phyloP scores from a whole-genome alignment of 768 basidiomycete genomes.

The Leccinellum luteum region DNA sequence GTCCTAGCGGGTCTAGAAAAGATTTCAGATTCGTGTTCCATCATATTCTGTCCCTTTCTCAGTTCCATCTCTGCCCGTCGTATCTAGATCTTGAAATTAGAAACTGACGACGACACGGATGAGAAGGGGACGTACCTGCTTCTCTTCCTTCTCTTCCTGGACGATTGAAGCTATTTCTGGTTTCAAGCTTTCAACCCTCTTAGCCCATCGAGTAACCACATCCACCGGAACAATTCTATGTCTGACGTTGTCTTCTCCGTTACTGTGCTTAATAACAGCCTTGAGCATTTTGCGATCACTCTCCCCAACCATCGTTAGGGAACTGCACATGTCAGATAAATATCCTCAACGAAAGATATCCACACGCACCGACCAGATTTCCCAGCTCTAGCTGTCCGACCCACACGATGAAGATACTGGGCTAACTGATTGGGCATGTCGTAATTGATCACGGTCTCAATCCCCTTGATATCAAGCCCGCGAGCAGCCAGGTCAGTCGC shows the following conservation, averaged over 20 bases:
- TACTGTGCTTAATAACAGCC: conserved; percentile 87
- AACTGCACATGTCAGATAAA: conserved; percentile 44
- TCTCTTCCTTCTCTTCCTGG: conserved; percentile 94
- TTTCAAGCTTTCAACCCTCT: conserved; percentile 68
- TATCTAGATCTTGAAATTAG: conserved; percentile 45
- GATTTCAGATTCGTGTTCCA: conserved; percentile 91
- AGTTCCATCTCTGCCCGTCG: conserved; percentile 95
- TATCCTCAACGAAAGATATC: not conserved
- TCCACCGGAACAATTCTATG: conserved; percentile 87
- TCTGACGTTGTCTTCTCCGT: conserved; percentile 74
- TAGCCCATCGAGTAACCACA: conserved; percentile 64
- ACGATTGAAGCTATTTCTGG: conserved; percentile 77
- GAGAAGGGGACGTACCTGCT: conserved; percentile 54
- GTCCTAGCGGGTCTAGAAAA: conserved; percentile 90
- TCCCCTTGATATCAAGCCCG: conserved; percentile 95
- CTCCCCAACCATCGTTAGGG: conserved; percentile 94
- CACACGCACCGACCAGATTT: conserved; percentile 77
- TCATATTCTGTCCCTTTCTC: conserved; percentile 91
- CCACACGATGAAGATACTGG: conserved; percentile 96
- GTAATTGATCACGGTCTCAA: conserved; percentile 97
- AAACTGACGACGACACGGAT: not conserved
- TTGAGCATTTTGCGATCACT: conserved; percentile 95
- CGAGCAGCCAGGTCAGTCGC: conserved; percentile 96
- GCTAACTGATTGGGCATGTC: conserved; percentile 95
- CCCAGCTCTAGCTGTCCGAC: conserved; percentile 95